Conservation (phyloP, 441 rosid genomes). For the Gossypium trilobum region DNA sequence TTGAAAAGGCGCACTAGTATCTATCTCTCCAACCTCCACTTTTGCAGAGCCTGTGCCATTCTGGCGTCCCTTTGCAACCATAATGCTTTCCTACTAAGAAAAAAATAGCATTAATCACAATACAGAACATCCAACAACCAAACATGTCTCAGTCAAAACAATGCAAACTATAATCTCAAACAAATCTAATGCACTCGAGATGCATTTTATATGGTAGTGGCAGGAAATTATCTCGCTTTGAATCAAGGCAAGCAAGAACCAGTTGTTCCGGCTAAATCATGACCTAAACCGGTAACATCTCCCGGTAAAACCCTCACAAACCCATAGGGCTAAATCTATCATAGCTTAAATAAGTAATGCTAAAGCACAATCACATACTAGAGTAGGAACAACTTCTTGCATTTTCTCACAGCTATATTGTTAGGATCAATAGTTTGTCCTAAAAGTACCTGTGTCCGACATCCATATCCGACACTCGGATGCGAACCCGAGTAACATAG, state of each 20-base stretch:
- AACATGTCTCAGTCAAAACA: background rate
- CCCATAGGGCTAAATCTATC: background rate
- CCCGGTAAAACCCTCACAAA: background rate
- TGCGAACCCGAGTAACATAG: background rate
- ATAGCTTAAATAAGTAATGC: background rate
- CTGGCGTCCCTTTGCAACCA: constrained; percentile 68
- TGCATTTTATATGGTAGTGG: background rate
- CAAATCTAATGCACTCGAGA: background rate
- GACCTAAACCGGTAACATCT: background rate
- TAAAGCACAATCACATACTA: background rate
- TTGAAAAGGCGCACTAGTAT: constrained; percentile 91
- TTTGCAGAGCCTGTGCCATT: constrained; percentile 43
- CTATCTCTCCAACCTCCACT: constrained; percentile 93
- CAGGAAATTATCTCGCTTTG: background rate
- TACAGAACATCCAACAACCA: background rate
- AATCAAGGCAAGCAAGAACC: background rate
- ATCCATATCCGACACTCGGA: background rate
- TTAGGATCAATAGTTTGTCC: no score
- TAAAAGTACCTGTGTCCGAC: background rate
- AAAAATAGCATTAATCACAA: background rate
- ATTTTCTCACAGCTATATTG: background rate
- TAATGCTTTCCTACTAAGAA: constrained; percentile 26
- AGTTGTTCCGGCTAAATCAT: background rate
- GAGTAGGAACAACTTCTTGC: background rate
- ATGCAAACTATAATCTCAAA: background rate